Conservation (phyloP, 2,329 filamentous ascomycete genomes). For the Leptographium flavum region DNA sequence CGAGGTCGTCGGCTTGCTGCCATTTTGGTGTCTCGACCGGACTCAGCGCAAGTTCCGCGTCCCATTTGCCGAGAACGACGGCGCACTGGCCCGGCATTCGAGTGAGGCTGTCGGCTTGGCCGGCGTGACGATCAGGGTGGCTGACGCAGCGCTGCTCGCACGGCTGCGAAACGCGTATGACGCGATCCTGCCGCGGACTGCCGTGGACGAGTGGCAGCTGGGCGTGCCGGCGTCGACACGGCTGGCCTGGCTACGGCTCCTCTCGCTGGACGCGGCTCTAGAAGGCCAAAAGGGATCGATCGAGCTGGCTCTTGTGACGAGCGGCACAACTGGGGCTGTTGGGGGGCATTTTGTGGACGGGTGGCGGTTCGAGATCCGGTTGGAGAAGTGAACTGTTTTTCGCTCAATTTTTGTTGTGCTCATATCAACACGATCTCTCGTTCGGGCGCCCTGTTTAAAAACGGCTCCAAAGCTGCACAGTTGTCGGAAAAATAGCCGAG, state of each 20-base stretch:
- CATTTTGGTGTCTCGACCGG: slow-evolving; percentile 53
- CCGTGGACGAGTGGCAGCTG: slow-evolving; percentile 3
- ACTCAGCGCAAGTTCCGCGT: slow-evolving; percentile 42
- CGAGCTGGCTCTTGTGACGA: slow-evolving; percentile 7
- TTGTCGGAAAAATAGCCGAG: not conserved
- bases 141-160: slow-evolving; percentile 10
- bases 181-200: slow-evolving; percentile 10
- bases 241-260: not conserved
- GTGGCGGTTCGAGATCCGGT: slow-evolving; percentile 6
- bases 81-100: slow-evolving; percentile 27
- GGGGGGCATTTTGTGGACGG: slow-evolving; percentile 7
- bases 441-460: too few relatives aligned
- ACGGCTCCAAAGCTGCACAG: not conserved
- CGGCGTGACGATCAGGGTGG: slow-evolving; percentile 24
- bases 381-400: not conserved
- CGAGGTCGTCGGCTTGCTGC: slow-evolving; percentile 32
- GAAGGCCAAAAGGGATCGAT: not conserved
- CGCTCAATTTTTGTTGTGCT: not conserved
- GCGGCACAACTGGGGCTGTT: slow-evolving; percentile 2
- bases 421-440: too few relatives aligned
- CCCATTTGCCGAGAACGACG: slow-evolving; percentile 23
- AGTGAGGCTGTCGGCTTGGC: slow-evolving; percentile 36
- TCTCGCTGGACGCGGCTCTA: not conserved
- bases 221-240: slow-evolving; percentile 2
- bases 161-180: slow-evolving; percentile 16